Conservation (phyloP, 805 yeast genomes). For the Torulaspora delbrueckii region DNA sequence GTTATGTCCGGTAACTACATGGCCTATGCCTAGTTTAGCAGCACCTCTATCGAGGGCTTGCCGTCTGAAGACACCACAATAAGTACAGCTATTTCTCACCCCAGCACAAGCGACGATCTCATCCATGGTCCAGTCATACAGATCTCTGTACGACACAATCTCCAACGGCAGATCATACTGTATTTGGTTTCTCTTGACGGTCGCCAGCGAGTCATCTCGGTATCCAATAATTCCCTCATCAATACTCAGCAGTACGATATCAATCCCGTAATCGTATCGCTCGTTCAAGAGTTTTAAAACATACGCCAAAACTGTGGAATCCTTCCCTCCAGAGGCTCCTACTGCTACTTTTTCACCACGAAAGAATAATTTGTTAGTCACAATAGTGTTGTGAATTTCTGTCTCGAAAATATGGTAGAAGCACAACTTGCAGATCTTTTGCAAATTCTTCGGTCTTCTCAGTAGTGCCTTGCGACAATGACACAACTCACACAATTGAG, state of each 20-base stretch:
- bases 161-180: slow-evolving; percentile 79
- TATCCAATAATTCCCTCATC: slow-evolving; percentile 98
- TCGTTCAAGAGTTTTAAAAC: slow-evolving; percentile 83
- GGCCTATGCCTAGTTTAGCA: slow-evolving; percentile 72
- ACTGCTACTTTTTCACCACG: slow-evolving; percentile 88
- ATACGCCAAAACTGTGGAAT: slow-evolving; percentile 90
- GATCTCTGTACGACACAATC: slow-evolving; percentile 78
- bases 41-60: slow-evolving; percentile 98
- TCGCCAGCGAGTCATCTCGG: slow-evolving; percentile 93
- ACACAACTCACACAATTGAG: slow-evolving; percentile 76
- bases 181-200: slow-evolving; percentile 85
- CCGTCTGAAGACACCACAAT: slow-evolving; percentile 94
- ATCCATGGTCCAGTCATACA: slow-evolving; percentile 98
- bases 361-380: slow-evolving; percentile 59
- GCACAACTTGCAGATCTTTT: slow-evolving; percentile 85
- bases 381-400: slow-evolving; percentile 88
- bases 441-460: slow-evolving; percentile 87
- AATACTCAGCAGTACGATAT: slow-evolving; percentile 74
- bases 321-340: slow-evolving; percentile 99
- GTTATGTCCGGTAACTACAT: slow-evolving; percentile 96
- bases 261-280: slow-evolving; percentile 80
- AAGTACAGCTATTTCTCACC: slow-evolving; percentile 88
- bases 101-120: slow-evolving; percentile 94
- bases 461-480: slow-evolving; percentile 76
- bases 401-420: slow-evolving; percentile 89